A percentile compares a stretch with the other conserved stretches of the same genome.
Conservation (phyloP, 768 basidiomycete species). For the Collybia mongolica region DNA sequence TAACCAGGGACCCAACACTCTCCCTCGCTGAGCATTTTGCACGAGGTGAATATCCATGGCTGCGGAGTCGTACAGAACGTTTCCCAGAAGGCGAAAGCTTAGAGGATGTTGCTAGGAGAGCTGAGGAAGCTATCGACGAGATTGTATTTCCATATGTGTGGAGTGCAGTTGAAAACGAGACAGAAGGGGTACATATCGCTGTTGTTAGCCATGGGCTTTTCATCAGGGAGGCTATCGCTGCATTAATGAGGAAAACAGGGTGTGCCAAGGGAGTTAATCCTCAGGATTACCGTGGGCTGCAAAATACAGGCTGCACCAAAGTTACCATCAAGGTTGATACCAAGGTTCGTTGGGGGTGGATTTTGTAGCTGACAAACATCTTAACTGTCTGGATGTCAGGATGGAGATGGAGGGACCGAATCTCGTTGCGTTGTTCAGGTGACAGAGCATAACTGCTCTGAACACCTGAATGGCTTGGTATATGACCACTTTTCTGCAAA, state of each 20-base stretch:
- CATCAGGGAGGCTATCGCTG: conserved; percentile 57
- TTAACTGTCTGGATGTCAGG: conserved; percentile 18
- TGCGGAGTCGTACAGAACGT: conserved; percentile 41
- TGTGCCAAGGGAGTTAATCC: conserved; percentile 16
- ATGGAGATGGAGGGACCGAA: conserved; percentile 11
- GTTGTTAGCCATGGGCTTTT: conserved; percentile 77
- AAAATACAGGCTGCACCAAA: conserved; percentile 72
- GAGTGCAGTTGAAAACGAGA: conserved; percentile 33
- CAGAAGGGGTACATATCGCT: conserved; percentile 48
- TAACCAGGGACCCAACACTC: conserved; percentile 24
- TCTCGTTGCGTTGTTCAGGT: conserved; percentile 39
- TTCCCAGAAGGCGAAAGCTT: conserved; percentile 76
- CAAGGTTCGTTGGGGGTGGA: neutral
- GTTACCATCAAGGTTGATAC: conserved; percentile 43
- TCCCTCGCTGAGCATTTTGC: conserved; percentile 49
- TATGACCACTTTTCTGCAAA: conserved; percentile 16
- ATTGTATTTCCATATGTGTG: conserved; percentile 57
- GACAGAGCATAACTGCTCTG: conserved; percentile 50
- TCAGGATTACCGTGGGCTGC: conserved; percentile 45
- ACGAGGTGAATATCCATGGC: conserved; percentile 50
- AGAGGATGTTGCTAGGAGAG: conserved; percentile 59
- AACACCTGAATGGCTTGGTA: conserved; percentile 59
- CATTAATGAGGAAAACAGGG: conserved; percentile 40
- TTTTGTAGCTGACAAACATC: too few relatives aligned
- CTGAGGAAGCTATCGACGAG: conserved; percentile 47